Evolutionary conservation across 208 protist genomes (phyloP), one percentile per base, ranked within the genome.

Genomic region (Novymonas esmeraldas): DNA sequence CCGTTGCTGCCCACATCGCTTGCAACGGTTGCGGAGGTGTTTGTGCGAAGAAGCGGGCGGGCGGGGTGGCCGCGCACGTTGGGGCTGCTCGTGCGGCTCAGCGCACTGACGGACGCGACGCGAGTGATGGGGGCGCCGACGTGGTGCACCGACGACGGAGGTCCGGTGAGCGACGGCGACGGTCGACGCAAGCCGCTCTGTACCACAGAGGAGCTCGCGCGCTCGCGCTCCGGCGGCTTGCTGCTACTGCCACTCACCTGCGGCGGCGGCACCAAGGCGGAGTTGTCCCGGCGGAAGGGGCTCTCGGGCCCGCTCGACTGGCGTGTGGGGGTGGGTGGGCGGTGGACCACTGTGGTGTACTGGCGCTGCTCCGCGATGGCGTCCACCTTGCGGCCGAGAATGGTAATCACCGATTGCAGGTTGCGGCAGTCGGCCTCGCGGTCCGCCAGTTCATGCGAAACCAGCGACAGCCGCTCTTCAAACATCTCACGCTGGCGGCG

Each of bases 371-470:
- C 81, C 31, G 62, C 31, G 7, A 97, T 51, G 4, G 70, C 55
- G 68, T 97, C 92, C 2, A 97, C 64, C 64, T 93, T 94, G 11
- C 88, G 90, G 16, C 89, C 92, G 6, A 97, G 78, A 56, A 95
- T 94, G 36, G 92, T 95, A 28, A 97, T 82, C 28, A 93, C 89
- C 16, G 86, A 77, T 67, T 97, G 92, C n/a, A 97, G 78, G 45
- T 93, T 94, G 20, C 87, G 85, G 71, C 89, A 95, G 61, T 97
- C 92, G 2, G 87, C 89, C 69, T 97, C 89, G 31, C 92, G 79
- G 33, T 92, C 87, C 6, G 87, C 92, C 2, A 97, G 74, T 68
- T 93, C 88, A 51, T 90, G 72, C 11, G 84, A 39, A 44, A 94
- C 63, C 20, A 58, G 26, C 5, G 73, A 42, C 1, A 95, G 55